Evolutionary conservation across 139 green algal genomes (phyloP).

Genomic region (Prasinococcaceae sp.): DNA sequence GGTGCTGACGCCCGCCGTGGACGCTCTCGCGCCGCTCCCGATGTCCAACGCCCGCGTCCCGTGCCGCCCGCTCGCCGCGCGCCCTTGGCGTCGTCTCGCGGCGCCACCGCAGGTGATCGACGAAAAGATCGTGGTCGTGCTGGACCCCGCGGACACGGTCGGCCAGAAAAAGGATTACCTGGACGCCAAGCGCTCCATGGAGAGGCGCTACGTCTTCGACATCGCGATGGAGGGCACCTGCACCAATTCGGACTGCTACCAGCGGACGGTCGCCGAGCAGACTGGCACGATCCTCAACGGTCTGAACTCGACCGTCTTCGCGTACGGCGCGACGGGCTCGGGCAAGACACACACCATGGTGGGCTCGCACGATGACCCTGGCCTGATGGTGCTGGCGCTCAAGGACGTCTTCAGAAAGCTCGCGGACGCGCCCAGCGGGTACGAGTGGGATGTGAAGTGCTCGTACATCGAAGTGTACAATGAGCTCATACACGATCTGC

Average conservation of each 20-base stretch:
- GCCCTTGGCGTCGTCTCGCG: neutral
- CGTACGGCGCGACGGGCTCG: conserved; percentile 18
- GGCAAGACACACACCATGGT: conserved; percentile 24
- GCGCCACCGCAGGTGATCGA: no score
- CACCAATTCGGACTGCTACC: conserved; percentile 17
- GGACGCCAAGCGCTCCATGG: conserved; percentile 5
- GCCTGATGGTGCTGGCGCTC: conserved; percentile 67
- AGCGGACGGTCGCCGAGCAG: conserved; percentile 5
- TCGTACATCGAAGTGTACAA: conserved; percentile 40
- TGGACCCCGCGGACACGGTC: conserved; percentile 6
- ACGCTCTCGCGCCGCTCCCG: neutral
- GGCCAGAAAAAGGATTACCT: conserved; percentile 5
- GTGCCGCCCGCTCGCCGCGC: neutral
- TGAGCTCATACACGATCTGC: conserved; percentile 32
- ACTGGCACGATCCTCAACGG: conserved; percentile 5
- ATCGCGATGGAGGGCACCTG: conserved; percentile 6
- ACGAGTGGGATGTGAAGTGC: conserved; percentile 24
- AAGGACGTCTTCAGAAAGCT: conserved; percentile 43
- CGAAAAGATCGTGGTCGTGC: conserved; percentile 14
- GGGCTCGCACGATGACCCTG: conserved; percentile 39
- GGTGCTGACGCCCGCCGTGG: no score
- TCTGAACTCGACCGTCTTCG: conserved; percentile 18
- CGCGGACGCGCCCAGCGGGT: neutral
- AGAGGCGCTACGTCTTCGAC: conserved; percentile 19
- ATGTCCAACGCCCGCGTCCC: neutral